Evolutionary conservation across 2,329 filamentous ascomycete genomes (phyloP).

Genomic region (Epichloe elymi): DNA sequence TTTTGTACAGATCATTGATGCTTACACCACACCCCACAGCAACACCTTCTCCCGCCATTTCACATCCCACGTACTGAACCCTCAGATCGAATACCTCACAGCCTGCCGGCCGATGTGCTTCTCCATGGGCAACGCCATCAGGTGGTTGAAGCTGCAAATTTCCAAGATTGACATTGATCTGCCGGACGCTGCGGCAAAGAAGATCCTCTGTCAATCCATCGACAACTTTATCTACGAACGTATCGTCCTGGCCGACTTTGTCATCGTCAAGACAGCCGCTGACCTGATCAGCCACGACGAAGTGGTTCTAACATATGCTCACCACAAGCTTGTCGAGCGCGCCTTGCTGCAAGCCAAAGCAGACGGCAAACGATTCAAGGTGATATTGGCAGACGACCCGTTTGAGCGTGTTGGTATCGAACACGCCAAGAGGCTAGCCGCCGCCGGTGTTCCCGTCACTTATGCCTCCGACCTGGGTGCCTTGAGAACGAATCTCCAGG

Average conservation of each 20-base stretch:
- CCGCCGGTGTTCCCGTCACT: constrained; percentile 59
- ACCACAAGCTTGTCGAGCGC: constrained; percentile 75
- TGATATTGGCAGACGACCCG: constrained; percentile 68
- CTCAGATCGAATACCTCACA: constrained; percentile 89
- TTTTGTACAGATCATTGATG: constrained; percentile 59
- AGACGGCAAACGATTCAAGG: constrained; percentile 61
- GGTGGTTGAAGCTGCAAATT: constrained; percentile 86
- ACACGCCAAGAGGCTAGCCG: constrained; percentile 55
- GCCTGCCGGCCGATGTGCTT: constrained; percentile 93
- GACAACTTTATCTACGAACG: constrained; percentile 85
- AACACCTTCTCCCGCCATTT: constrained; percentile 83
- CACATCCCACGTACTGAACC: constrained; percentile 78
- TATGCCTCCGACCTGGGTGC: constrained; percentile 70
- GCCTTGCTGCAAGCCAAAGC: constrained; percentile 61
- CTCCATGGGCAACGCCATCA: constrained; percentile 92
- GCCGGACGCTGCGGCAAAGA: constrained; percentile 71
- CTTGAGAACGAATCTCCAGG: constrained; percentile 57
- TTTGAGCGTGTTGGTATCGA: constrained; percentile 37
- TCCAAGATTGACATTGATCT: constrained; percentile 79
- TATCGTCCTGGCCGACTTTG: constrained; percentile 72
- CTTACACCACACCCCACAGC: constrained; percentile 79
- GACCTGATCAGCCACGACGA: constrained; percentile 68
- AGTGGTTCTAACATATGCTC: constrained; percentile 75
- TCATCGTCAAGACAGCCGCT: constrained; percentile 66
- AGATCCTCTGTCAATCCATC: constrained; percentile 63